Base-by-base conservation (phyloP, 2,329 filamentous ascomycete species). In the Talaromyces albobiverticillius region DNA sequence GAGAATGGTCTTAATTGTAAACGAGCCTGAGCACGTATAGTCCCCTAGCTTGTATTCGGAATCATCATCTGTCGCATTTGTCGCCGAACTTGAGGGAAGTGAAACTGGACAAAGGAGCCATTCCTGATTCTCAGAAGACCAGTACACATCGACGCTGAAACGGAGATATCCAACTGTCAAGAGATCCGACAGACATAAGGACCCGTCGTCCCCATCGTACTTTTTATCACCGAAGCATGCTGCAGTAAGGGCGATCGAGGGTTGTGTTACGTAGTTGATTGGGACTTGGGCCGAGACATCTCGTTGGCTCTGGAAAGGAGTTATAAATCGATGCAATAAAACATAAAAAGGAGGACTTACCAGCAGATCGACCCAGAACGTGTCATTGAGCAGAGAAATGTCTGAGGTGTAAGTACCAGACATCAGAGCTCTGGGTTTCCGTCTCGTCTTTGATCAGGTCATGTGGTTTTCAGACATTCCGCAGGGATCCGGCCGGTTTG, bases 91-190 rank as follows among this genome's bases (percentile, higher is more conserved):
- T 61, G 25, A 61, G 58, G 79, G 77, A 50, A 84, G 71, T 43
- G 78, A 67, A 2, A 81, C 81, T 0, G 85, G 85, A 64, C 85
- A 88, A 16, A 87, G 75, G 47, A 75, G 81, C 82, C 84, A 87
- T 38, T 74, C 64, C 29, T 68, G 68, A 25, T 77, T 74, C 26
- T 69, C 73, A 22, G 76, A 62, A 59, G 86, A 84, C 85, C 85
- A 88, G 62, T 84, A 87, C 11, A 86, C 61, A 64, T 88, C 85
- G 25, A 86, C 67, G 41, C 80, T 69, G 43, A 86, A 75, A 42
- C 80, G 76, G 36, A 78, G 75, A 61, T 83, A 86, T 4, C 82
- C 82, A n/a, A 79, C 69, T 0, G 79, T 77, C 25, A 88, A 71
- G 1, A 88, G 72, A 64, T 86, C 86, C 4, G 83, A 86, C 32